A percentile compares a stretch with the other conserved stretches of the same genome.
phyloP scores from a whole-genome alignment of 2,329 filamentous ascomycete genomes.

The Fusarium marasasianum region DNA sequence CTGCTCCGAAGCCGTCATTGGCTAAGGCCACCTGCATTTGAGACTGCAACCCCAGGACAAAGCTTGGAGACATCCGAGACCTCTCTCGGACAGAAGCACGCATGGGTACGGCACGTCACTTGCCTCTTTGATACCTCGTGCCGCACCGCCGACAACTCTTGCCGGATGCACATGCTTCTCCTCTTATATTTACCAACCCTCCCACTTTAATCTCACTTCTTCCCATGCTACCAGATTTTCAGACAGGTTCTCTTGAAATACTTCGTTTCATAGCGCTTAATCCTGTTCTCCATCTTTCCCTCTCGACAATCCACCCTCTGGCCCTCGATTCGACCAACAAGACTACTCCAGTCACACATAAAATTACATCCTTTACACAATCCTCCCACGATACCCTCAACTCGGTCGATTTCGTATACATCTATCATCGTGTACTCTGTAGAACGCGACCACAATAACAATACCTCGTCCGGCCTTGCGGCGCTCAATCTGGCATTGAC shows the following conservation, averaged over 20 bases:
- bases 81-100: slow-evolving; percentile 11
- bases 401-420: not conserved
- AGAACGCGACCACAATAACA: slow-evolving; percentile 8
- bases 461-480: not conserved
- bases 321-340: slow-evolving; percentile 18
- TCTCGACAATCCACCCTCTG: slow-evolving; percentile 12
- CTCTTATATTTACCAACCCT: slow-evolving; percentile 7
- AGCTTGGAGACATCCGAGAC: slow-evolving; percentile 4
- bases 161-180: slow-evolving; percentile 5
- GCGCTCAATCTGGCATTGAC: slow-evolving; percentile 5
- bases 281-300: slow-evolving; percentile 14
- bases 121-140: slow-evolving; percentile 31
- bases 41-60: not conserved
- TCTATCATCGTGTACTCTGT: not conserved
- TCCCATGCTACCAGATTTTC: not conserved
- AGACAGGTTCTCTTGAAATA: not conserved
- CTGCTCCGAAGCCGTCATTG: slow-evolving; percentile 19
- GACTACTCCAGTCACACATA: slow-evolving; percentile 25
- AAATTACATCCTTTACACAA: slow-evolving; percentile 7
- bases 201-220: not conserved
- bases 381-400: slow-evolving; percentile 1
- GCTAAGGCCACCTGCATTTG: not conserved
- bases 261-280: not conserved
- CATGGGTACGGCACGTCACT: slow-evolving; percentile 36
- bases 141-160: slow-evolving; percentile 35